These are phyloP conservation scores for Dothistroma pini DNA, from an alignment of 2,329 filamentous ascomycete genomes.

Conservation along the genomic window DNA sequence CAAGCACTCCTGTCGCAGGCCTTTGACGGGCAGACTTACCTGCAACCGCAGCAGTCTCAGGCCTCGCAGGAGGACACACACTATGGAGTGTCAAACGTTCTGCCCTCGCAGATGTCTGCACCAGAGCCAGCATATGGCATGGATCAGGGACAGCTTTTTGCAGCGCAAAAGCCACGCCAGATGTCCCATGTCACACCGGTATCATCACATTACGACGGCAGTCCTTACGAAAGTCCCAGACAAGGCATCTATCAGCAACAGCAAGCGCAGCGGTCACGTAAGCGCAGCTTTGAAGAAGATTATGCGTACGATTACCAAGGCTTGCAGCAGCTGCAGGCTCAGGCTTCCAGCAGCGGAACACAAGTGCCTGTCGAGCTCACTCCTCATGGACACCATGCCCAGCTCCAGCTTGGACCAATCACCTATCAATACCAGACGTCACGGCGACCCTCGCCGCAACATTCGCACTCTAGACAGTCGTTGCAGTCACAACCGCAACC, in stretches of 20 bases:
- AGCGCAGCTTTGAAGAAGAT: slow-evolving; percentile 44
- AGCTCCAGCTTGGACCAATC: slow-evolving; percentile 22
- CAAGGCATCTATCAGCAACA: slow-evolving; percentile 34
- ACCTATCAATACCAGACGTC: slow-evolving; percentile 21
- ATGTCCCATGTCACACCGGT: slow-evolving; percentile 17
- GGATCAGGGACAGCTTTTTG: slow-evolving; percentile 28
- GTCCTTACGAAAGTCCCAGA: slow-evolving; percentile 30
- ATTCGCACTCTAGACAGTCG: slow-evolving; percentile 21
- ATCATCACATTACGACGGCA: slow-evolving; percentile 29
- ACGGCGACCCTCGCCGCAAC: slow-evolving; percentile 24
- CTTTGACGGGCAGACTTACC: slow-evolving; percentile 20
- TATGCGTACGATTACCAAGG: slow-evolving; percentile 41
- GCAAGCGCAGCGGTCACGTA: slow-evolving; percentile 31
- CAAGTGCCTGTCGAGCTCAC: slow-evolving; percentile 41
- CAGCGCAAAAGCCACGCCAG: slow-evolving; percentile 26
- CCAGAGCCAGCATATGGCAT: slow-evolving; percentile 28
- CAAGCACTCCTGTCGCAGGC: slow-evolving; percentile 28
- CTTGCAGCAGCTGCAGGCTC: slow-evolving; percentile 36
- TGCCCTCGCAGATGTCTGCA: slow-evolving; percentile 29
- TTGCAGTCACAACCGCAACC: slow-evolving; percentile 30
- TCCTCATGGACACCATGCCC: slow-evolving; percentile 29
- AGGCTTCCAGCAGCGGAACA: slow-evolving; percentile 30
- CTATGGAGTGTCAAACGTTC: slow-evolving; percentile 28
- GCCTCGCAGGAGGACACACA: slow-evolving; percentile 24
- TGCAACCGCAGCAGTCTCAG: slow-evolving; percentile 18